Evolutionary conservation across 164 flowering plant species (phyloP), one percentile per base, ranked within the genome.

Genomic region (Dillenia suffruticosa): DNA sequence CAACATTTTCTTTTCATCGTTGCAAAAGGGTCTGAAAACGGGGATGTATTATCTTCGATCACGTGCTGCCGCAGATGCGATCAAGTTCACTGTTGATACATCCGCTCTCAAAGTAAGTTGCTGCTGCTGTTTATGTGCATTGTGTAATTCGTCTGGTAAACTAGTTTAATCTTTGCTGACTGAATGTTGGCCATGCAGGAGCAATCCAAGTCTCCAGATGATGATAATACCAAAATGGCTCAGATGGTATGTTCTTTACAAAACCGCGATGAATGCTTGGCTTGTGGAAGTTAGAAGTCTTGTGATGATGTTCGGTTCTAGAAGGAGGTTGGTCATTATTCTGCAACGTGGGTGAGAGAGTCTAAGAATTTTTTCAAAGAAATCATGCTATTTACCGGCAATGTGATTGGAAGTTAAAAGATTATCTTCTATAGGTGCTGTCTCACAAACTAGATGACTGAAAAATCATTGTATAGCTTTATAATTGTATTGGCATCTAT

Each of bases 1-100:
- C 7, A 5, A 32, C 40, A 32, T 32, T 32, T 32, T 32, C 40
- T 32, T 32, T 32, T 32, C 40, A 32, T 32, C 5, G 40, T 5
- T 32, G 40, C 7, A 32, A 32, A 12, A 76, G 79, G 79, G 79
- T 64, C 46, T 76, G 59, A 76, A 76, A 75, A 92, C 99, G 9
- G 97, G 99, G 16, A 92, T 95, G 99, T 95, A 95, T 56, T 89
- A 92, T 78, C 76, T 95, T 9, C 71, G 99, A 58, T 77, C 99
- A 5, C 89, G 89, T 43, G 91, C 97, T 60, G 99, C 99, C 47
- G 97, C 97, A 44, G 96, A 91, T 84, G 97, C 99, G 22, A 95
- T 95, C 66, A 89, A 92, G 72, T 92, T 95, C 71, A 95, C 99
- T 10, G 99, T 95, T 19, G 97, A 95, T 58, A 81, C 90, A 13